Evolutionary conservation across 2,329 filamentous ascomycete species (phyloP).

Genomic region (Dothideomycetes sp.): DNA sequence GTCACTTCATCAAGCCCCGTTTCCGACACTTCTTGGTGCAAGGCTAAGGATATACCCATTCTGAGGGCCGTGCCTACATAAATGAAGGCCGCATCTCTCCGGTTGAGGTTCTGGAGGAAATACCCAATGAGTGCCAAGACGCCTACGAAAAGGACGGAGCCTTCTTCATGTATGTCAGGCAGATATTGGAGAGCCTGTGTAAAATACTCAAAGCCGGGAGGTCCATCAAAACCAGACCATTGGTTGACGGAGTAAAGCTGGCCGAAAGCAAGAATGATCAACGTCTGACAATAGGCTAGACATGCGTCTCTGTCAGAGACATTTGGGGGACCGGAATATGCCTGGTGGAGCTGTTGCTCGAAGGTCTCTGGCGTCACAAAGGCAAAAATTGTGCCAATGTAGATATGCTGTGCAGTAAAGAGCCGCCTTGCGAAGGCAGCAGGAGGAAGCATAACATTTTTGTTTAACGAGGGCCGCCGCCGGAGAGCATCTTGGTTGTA

Average conservation of each 20-base stretch:
- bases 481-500: conserved; percentile 25
- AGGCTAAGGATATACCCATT: conserved; percentile 48
- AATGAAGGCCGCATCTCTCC: conserved; percentile 46
- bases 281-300: conserved; percentile 42
- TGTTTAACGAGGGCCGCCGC: conserved; percentile 27
- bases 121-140: conserved; percentile 47
- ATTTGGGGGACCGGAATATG: conserved; percentile 37
- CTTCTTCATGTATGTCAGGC: conserved; percentile 48
- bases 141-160: conserved; percentile 46
- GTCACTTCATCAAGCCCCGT: conserved; percentile 32
- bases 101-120: conserved; percentile 50
- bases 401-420: conserved; percentile 45
- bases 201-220: conserved; percentile 49
- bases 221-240: conserved; percentile 39
- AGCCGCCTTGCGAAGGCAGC: conserved; percentile 43
- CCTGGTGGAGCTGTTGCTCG: conserved; percentile 35
- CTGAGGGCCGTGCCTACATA: conserved; percentile 41
- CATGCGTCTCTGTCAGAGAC: conserved; percentile 39
- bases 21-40: conserved; percentile 45
- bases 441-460: conserved; percentile 36
- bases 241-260: conserved; percentile 51
- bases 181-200: conserved; percentile 43
- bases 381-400: conserved; percentile 50
- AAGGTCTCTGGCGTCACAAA: conserved; percentile 42
- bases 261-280: conserved; percentile 47